A percentile compares a stretch with the other conserved stretches of the same genome.
Evolutionary conservation across 1,284 basidiomycete species (phyloP).

Genomic region (Cutaneotrichosporon curvatum): DNA sequence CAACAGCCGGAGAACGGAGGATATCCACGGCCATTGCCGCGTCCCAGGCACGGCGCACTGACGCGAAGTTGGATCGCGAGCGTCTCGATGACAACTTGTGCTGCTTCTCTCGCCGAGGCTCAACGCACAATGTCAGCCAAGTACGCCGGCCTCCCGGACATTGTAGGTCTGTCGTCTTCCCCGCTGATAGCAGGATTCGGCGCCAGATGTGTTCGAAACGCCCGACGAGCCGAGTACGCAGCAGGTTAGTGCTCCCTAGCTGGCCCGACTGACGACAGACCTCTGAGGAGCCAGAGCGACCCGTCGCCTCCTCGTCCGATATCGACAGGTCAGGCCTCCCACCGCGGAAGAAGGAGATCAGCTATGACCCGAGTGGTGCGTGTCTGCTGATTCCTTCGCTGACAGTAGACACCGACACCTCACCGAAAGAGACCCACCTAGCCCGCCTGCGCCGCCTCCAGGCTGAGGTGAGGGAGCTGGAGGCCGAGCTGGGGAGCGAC

Average conservation of each 20-base stretch:
- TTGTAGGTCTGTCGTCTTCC: slow-evolving; percentile 53
- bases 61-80: not conserved
- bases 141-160: slow-evolving; percentile 82
- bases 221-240: slow-evolving; percentile 53
- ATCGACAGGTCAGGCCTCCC: slow-evolving; percentile 10
- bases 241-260: too few species aligned
- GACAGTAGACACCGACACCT: not conserved
- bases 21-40: too few species aligned
- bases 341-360: not conserved
- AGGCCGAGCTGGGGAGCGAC: slow-evolving; percentile 39
- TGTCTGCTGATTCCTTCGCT: too few species aligned
- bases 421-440: slow-evolving; percentile 7
- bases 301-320: not conserved
- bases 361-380: too few species aligned
- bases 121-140: slow-evolving; percentile 50
- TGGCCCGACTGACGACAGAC: slow-evolving; percentile 7
- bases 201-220: slow-evolving; percentile 86
- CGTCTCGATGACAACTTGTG: not conserved
- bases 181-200: slow-evolving; percentile 61
- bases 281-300: slow-evolving; percentile 8
- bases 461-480: slow-evolving; percentile 48
- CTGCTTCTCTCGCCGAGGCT: too few species aligned
- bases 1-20: too few species aligned
- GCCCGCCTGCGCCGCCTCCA: slow-evolving; percentile 47
- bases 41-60: not conserved